Evolutionary conservation across 768 basidiomycete species (phyloP).

Genomic region (Rossbeevera mucosa): DNA sequence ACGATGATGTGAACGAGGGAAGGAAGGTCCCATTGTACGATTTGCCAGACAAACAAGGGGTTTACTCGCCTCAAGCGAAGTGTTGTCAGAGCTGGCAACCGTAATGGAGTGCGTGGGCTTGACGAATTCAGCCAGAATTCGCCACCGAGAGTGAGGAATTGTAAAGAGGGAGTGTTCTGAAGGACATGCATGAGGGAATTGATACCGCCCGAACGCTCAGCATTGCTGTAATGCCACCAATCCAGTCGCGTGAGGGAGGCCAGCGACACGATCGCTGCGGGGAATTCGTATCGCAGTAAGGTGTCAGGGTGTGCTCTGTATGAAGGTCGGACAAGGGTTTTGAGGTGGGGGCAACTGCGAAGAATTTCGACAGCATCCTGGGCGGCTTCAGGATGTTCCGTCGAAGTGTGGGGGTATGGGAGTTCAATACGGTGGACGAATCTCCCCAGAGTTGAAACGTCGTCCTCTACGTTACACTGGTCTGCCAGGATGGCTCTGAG

Average conservation of each 20-base stretch:
- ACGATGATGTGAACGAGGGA: slow-evolving; percentile 47
- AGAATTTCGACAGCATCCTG: slow-evolving; percentile 45
- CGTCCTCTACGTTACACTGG: slow-evolving; percentile 7
- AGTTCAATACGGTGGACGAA: slow-evolving; percentile 55
- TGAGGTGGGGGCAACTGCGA: slow-evolving; percentile 43
- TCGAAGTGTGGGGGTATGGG: slow-evolving; percentile 52
- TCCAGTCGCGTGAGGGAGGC: slow-evolving; percentile 57
- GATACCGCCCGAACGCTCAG: slow-evolving; percentile 60
- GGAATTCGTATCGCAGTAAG: slow-evolving; percentile 47
- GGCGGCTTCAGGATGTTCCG: slow-evolving; percentile 28
- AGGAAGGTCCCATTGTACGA: slow-evolving; percentile 50
- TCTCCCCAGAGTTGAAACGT: slow-evolving; percentile 22
- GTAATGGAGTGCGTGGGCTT: slow-evolving; percentile 24
- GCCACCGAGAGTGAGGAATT: slow-evolving; percentile 56
- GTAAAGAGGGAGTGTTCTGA: slow-evolving; percentile 47
- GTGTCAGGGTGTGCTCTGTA: slow-evolving; percentile 15
- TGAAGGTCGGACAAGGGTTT: slow-evolving; percentile 52
- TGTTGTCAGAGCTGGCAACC: slow-evolving; percentile 46
- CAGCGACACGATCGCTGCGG: slow-evolving; percentile 42
- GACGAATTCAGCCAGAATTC: slow-evolving; percentile 29
- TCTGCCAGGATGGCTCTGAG: slow-evolving; percentile 33
- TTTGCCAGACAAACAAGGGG: slow-evolving; percentile 46
- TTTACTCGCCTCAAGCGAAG: slow-evolving; percentile 50
- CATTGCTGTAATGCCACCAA: slow-evolving; percentile 59
- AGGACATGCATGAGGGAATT: slow-evolving; percentile 57